A percentile compares a stretch with the other conserved stretches of the same genome.
These are phyloP conservation scores for Fraxinus americana DNA, from an alignment of 257 asterid genomes.

Conservation along the genomic window DNA sequence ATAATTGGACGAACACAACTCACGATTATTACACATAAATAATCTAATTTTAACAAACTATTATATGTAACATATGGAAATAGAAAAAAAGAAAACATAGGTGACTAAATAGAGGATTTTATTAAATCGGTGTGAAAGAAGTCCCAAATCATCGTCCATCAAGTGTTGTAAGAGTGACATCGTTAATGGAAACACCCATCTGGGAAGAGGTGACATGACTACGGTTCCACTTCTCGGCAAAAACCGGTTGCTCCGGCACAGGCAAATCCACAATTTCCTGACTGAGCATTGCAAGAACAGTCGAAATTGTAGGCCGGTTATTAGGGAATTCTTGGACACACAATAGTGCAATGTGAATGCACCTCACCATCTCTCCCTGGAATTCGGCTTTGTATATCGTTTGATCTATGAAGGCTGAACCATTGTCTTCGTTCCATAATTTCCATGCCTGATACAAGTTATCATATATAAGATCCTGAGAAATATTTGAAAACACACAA, in stretches of 20 bases:
- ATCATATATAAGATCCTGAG: not conserved
- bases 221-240: slow-evolving; percentile 22
- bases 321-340: slow-evolving; percentile 34
- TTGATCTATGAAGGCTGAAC: slow-evolving; percentile 24
- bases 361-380: slow-evolving; percentile 21
- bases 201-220: slow-evolving; percentile 7
- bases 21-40: not conserved
- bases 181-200: slow-evolving; percentile 35
- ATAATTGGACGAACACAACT: not conserved
- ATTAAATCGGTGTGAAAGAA: not conserved
- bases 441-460: slow-evolving; percentile 32
- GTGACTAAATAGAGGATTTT: no score
- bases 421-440: slow-evolving; percentile 26
- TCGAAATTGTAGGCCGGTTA: slow-evolving; percentile 33
- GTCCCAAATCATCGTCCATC: slow-evolving; percentile 37
- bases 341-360: slow-evolving; percentile 38
- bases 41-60: not conserved
- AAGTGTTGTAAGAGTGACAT: slow-evolving; percentile 35
- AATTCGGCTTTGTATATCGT: not conserved
- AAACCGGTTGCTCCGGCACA: slow-evolving; percentile 16
- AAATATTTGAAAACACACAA: not conserved
- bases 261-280: slow-evolving; percentile 25
- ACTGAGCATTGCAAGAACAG: slow-evolving; percentile 25
- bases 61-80: not conserved
- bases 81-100: not conserved